phyloP scores from a whole-genome alignment of 495 filamentous ascomycete species.

The Penicillium angulare region DNA sequence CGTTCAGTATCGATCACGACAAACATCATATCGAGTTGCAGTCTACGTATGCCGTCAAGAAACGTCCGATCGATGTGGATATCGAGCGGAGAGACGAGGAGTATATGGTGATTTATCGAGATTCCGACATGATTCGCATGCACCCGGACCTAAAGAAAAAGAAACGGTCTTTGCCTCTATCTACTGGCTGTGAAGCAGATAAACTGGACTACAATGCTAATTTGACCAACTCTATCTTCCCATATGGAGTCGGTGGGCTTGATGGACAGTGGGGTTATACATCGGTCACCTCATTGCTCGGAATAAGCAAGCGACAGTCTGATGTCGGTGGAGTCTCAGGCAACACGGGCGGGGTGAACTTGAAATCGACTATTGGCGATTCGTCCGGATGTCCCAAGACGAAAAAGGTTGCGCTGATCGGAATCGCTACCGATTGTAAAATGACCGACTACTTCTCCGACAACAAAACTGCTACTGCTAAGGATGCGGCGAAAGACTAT shows the following conservation, averaged over 20 bases:
- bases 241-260: slow-evolving; percentile 34
- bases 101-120: slow-evolving; percentile 87
- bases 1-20: slow-evolving; percentile 75
- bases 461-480: slow-evolving; percentile 37
- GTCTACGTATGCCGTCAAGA: slow-evolving; percentile 71
- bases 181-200: slow-evolving; percentile 60
- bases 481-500: slow-evolving; percentile 60
- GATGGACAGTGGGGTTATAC: slow-evolving; percentile 50
- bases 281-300: slow-evolving; percentile 56
- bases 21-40: slow-evolving; percentile 85
- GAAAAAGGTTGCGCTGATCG: slow-evolving; percentile 85
- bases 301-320: slow-evolving; percentile 50
- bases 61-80: slow-evolving; percentile 69
- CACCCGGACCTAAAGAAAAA: slow-evolving; percentile 58
- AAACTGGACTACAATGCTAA: slow-evolving; percentile 67
- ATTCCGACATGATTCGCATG: slow-evolving; percentile 70
- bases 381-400: slow-evolving; percentile 81
- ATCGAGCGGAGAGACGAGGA: slow-evolving; percentile 61
- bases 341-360: slow-evolving; percentile 81
- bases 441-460: slow-evolving; percentile 66
- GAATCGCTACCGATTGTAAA: slow-evolving; percentile 88
- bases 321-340: slow-evolving; percentile 57
- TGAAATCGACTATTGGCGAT: slow-evolving; percentile 76
- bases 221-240: slow-evolving; percentile 64
- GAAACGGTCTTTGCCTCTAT: slow-evolving; percentile 43